Evolutionary conservation across 768 basidiomycete genomes (phyloP).

Genomic region (Boletus rex-veris): DNA sequence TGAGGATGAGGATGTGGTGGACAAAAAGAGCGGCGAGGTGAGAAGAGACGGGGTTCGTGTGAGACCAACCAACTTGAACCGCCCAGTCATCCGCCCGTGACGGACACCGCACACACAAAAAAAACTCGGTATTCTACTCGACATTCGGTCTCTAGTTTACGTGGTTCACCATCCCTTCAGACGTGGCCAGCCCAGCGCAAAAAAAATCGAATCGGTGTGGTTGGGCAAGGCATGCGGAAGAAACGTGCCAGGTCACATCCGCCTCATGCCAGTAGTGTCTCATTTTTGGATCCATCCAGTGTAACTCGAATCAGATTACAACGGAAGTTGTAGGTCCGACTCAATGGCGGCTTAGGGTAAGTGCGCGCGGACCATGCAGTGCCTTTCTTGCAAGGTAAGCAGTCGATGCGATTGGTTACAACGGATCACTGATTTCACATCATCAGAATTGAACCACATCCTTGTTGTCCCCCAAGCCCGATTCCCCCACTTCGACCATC

Average conservation of each 20-base stretch:
- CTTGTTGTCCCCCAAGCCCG: not conserved
- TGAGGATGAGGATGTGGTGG: not conserved
- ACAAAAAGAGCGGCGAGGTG: slow-evolving; percentile 20
- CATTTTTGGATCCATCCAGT: no score
- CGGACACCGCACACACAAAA: no score
- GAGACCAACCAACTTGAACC: slow-evolving; percentile 5
- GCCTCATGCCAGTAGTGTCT: no score
- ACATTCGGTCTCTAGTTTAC: slow-evolving; percentile 1
- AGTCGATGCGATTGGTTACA: not conserved
- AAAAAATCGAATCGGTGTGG: not conserved
- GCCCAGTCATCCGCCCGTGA: slow-evolving; percentile 18
- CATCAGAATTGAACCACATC: not conserved
- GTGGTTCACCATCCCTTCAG: not conserved
- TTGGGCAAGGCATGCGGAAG: slow-evolving; percentile 6
- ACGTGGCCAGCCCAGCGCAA: not conserved
- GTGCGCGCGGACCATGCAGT: not conserved
- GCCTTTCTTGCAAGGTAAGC: not conserved
- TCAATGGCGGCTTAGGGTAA: not conserved
- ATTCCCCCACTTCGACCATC: not conserved
- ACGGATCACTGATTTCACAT: not conserved
- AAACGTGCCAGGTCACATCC: slow-evolving; percentile 4
- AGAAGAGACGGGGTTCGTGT: slow-evolving; percentile 3
- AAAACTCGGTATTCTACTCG: not conserved
- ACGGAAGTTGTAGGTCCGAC: not conserved
- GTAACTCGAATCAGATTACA: not conserved